phyloP scores from a whole-genome alignment of 176 grass and related monocot species.

The Alloteropsis semialata region DNA sequence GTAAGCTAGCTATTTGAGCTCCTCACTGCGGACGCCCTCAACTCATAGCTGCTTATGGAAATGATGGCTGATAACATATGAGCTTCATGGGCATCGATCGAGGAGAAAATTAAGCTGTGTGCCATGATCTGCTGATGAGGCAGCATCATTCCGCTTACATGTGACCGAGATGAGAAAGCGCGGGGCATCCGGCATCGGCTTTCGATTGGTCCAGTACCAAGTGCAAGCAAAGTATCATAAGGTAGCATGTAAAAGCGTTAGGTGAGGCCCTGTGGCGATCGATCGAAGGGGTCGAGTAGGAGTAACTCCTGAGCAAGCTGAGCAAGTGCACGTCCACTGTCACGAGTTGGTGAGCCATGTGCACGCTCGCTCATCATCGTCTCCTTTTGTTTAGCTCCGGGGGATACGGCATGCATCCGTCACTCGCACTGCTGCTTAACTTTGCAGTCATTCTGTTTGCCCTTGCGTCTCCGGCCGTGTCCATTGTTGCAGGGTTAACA shows the following conservation, averaged over 20 bases:
- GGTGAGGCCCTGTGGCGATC: neutral
- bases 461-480: neutral
- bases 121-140: conserved; percentile 7
- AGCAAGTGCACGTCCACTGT: neutral
- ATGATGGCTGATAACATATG: neutral
- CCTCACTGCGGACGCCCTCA: too few species aligned
- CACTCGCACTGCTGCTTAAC: neutral
- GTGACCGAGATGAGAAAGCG: conserved; percentile 9
- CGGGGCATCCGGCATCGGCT: neutral
- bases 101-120: conserved; percentile 7
- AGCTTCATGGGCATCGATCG: neutral
- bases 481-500: neutral
- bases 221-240: neutral
- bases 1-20: too few species aligned
- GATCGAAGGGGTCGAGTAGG: conserved; percentile 48
- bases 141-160: conserved; percentile 37
- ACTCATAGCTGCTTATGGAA: neutral
- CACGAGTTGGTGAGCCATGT: conserved; percentile 17
- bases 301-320: conserved; percentile 48
- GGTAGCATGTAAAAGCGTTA: neutral
- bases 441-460: neutral
- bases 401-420: neutral
- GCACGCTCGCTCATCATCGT: neutral
- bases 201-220: neutral
- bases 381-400: neutral